A percentile compares a stretch with the other conserved stretches of the same genome.
Conservation (phyloP, 2,329 filamentous ascomycete genomes). For the Aspergillus ochraceoroseus region DNA sequence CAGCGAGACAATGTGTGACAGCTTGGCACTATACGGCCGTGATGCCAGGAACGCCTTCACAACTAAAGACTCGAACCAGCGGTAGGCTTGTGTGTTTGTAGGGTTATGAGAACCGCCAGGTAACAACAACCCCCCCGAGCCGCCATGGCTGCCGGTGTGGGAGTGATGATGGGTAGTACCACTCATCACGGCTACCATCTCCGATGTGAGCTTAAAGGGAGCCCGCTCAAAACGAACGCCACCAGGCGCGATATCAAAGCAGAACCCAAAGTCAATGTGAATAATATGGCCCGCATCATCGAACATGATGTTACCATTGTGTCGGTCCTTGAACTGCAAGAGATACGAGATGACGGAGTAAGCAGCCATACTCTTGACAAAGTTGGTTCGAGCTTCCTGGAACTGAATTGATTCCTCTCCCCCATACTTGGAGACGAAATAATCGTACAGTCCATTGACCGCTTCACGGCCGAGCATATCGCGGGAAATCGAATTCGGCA, state of each 20-base stretch:
- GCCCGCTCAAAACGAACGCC: slow-evolving; percentile 97
- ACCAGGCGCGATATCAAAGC: slow-evolving; percentile 96
- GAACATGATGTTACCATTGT: slow-evolving; percentile 99
- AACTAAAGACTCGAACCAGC: slow-evolving; percentile 93
- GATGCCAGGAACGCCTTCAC: slow-evolving; percentile 91
- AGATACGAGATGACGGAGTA: slow-evolving; percentile 97
- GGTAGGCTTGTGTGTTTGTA: slow-evolving; percentile 79
- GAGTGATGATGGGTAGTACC: slow-evolving; percentile 55
- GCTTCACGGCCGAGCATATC: slow-evolving; percentile 98
- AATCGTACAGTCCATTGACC: slow-evolving; percentile 96
- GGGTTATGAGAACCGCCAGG: slow-evolving; percentile 35
- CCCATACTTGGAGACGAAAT: slow-evolving; percentile 95
- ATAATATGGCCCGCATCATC: slow-evolving; percentile 95
- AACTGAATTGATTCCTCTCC: slow-evolving; percentile 92
- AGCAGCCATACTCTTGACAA: slow-evolving; percentile 98
- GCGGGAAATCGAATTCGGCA: slow-evolving; percentile 95
- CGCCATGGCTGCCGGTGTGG: slow-evolving; percentile 25
- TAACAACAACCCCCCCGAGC: slow-evolving; percentile 23
- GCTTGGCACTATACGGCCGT: slow-evolving; percentile 78
- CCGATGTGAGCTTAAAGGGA: slow-evolving; percentile 93
- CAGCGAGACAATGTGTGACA: slow-evolving; percentile 81
- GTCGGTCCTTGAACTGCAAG: slow-evolving; percentile 96
- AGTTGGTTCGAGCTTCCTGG: slow-evolving; percentile 92
- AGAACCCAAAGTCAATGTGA: slow-evolving; percentile 99
- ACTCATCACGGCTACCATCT: slow-evolving; percentile 99